These are phyloP conservation scores for Wickerhamomyces rabaulensis DNA, from an alignment of 805 yeast species.

Conservation along the genomic window DNA sequence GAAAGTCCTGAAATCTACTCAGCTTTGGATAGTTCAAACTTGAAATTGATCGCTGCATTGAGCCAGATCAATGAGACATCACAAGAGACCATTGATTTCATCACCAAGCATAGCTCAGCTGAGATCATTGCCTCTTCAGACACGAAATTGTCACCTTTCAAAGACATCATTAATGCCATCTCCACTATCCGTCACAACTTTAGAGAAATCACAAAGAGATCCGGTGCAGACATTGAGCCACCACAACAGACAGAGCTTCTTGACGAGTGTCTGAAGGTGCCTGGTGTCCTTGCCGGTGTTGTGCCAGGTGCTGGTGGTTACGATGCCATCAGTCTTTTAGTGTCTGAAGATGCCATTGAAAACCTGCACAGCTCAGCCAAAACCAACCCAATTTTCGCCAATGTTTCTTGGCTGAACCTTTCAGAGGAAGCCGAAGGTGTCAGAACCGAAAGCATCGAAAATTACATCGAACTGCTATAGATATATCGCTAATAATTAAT, in stretches of 20 bases:
- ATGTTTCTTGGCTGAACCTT: slow-evolving; percentile 65
- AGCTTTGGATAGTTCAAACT: slow-evolving; percentile 54
- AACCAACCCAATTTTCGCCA: slow-evolving; percentile 28
- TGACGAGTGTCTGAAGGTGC: slow-evolving; percentile 47
- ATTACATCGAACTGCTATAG: slow-evolving; percentile 20
- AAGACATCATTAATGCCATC: slow-evolving; percentile 37
- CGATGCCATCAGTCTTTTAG: slow-evolving; percentile 82
- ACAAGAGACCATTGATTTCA: slow-evolving; percentile 9
- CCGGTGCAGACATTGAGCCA: slow-evolving; percentile 92
- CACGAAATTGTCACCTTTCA: slow-evolving; percentile 21
- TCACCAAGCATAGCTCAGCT: slow-evolving; percentile 10
- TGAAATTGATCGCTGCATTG: slow-evolving; percentile 46
- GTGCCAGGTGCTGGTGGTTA: slow-evolving; percentile 99
- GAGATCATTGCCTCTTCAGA: slow-evolving; percentile 3
- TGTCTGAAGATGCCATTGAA: slow-evolving; percentile 39
- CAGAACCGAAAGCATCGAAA: slow-evolving; percentile 36
- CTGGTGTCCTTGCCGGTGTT: slow-evolving; percentile 90
- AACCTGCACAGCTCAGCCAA: slow-evolving; percentile 26
- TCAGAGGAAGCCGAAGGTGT: slow-evolving; percentile 60
- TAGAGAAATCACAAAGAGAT: slow-evolving; percentile 50
- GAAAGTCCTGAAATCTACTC: slow-evolving; percentile 49
- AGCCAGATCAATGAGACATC: slow-evolving; percentile 1
- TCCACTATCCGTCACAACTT: slow-evolving; percentile 50
- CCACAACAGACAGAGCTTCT: slow-evolving; percentile 63
- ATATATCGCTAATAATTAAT: background rate